phyloP scores from a whole-genome alignment of 768 basidiomycete genomes.

The Mrakia hoshinonis region DNA sequence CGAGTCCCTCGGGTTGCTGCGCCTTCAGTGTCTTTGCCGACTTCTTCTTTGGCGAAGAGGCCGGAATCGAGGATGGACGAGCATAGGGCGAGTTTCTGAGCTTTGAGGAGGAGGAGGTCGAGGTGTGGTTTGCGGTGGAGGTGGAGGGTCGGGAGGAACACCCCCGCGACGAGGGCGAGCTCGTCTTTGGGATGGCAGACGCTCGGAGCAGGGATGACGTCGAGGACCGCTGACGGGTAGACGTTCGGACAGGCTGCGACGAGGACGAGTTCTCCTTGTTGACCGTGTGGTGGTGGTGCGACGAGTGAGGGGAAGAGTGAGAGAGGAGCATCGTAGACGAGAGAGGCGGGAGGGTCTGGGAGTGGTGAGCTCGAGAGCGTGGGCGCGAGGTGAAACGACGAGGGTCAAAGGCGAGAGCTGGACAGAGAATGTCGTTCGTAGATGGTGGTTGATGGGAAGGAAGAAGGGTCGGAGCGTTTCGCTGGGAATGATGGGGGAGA shows the following conservation, averaged over 20 bases:
- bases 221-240: background rate
- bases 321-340: slow-evolving; percentile 4
- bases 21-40: background rate
- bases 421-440: background rate
- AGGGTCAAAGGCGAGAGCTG: background rate
- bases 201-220: background rate
- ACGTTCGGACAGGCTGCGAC: background rate
- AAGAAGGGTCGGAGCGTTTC: no score
- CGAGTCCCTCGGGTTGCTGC: background rate
- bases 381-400: no score
- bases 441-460: background rate
- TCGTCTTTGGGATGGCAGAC: background rate
- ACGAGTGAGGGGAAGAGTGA: background rate
- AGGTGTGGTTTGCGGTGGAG: background rate
- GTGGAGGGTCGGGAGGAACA: background rate
- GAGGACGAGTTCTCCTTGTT: slow-evolving; percentile 16
- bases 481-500: background rate
- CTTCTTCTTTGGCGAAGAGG: background rate
- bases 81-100: slow-evolving; percentile 5
- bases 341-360: background rate
- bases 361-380: background rate
- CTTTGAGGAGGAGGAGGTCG: background rate
- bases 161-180: no score
- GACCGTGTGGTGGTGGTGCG: background rate
- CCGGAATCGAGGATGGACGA: background rate